A percentile compares a stretch with the other conserved stretches of the same genome.
These are phyloP conservation scores for Haplosporangium gracile DNA, from an alignment of 192 early-diverging fungal species.

Conservation along the genomic window DNA sequence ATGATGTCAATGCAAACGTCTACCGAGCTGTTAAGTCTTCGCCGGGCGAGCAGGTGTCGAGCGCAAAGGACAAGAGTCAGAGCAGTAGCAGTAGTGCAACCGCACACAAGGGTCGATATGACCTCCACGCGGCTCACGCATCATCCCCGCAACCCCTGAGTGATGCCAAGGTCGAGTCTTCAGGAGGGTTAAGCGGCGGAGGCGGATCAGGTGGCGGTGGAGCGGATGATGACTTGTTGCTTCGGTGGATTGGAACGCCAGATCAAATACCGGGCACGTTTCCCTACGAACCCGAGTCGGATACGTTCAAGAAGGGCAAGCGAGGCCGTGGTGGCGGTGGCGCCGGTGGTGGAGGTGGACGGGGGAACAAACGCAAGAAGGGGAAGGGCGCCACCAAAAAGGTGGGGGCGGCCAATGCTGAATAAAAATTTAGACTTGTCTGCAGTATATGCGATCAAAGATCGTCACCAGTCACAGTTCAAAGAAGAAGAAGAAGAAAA, in stretches of 20 bases:
- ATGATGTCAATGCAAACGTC: slow-evolving; percentile 39
- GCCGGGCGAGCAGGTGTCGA: background rate
- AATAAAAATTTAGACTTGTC: background rate
- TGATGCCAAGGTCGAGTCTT: slow-evolving; percentile 1
- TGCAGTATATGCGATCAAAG: background rate
- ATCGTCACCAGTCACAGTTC: background rate
- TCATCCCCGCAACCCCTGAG: slow-evolving; percentile 25
- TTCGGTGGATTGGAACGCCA: slow-evolving; percentile 44
- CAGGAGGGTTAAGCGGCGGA: background rate
- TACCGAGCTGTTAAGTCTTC: slow-evolving; percentile 21
- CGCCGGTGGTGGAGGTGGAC: background rate
- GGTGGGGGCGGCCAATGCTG: background rate
- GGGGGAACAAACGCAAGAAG: background rate
- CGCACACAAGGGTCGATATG: slow-evolving; percentile 19
- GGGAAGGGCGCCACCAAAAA: slow-evolving; percentile 2
- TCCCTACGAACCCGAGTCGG: slow-evolving; percentile 31
- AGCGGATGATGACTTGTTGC: slow-evolving; percentile 33
- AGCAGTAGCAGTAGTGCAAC: background rate
- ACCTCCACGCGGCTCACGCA: slow-evolving; percentile 47
- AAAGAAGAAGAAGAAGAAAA: no score
- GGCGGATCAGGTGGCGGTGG: background rate
- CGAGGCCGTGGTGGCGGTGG: slow-evolving; percentile 10
- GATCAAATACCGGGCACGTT: slow-evolving; percentile 51
- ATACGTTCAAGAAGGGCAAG: background rate
- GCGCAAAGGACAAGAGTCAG: no score